Percentiles rank a stretch among this genome's conserved stretches.
Conservation (phyloP, 805 yeast genomes). For the Wickerhamomyces silvicola region DNA sequence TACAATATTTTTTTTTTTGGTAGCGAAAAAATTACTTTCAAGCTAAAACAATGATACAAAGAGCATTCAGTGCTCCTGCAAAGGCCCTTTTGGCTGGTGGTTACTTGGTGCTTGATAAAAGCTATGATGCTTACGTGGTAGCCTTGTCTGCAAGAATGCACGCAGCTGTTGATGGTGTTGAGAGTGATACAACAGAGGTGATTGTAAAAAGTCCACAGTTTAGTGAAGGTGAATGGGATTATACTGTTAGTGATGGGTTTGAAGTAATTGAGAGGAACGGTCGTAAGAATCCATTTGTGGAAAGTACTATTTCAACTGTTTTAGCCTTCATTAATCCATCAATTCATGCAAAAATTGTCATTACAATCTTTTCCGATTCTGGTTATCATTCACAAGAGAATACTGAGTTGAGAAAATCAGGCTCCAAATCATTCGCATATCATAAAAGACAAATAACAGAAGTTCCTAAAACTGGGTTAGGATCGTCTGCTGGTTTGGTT, state of each 20-base stretch:
- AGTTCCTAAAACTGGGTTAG: constrained; percentile 91
- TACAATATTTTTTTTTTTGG: background rate
- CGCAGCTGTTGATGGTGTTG: constrained; percentile 40
- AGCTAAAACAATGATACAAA: constrained; percentile 6
- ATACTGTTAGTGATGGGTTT: constrained; percentile 24
- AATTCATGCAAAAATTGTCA: constrained; percentile 28
- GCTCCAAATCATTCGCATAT: constrained; percentile 42
- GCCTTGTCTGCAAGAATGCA: constrained; percentile 91
- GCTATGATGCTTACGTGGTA: constrained; percentile 69
- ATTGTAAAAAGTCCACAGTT: constrained; percentile 74
- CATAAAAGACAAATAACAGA: constrained; percentile 56
- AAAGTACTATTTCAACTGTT: constrained; percentile 51
- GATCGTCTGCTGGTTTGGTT: constrained; percentile 92
- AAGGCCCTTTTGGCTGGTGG: constrained; percentile 95
- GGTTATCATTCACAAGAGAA: constrained; percentile 79
- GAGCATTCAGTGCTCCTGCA: constrained; percentile 88
- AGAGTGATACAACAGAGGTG: constrained; percentile 7
- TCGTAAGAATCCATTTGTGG: constrained; percentile 64
- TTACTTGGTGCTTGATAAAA: constrained; percentile 78
- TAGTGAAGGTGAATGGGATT: constrained; percentile 61
- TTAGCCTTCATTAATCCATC: constrained; percentile 39
- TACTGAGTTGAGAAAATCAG: constrained; percentile 30
- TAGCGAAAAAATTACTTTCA: background rate
- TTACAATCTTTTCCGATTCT: constrained; percentile 76
- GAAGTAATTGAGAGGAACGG: constrained; percentile 26